Evolutionary conservation across 2,329 filamentous ascomycete genomes (phyloP).

Genomic region (Chlorencoelia australis): DNA sequence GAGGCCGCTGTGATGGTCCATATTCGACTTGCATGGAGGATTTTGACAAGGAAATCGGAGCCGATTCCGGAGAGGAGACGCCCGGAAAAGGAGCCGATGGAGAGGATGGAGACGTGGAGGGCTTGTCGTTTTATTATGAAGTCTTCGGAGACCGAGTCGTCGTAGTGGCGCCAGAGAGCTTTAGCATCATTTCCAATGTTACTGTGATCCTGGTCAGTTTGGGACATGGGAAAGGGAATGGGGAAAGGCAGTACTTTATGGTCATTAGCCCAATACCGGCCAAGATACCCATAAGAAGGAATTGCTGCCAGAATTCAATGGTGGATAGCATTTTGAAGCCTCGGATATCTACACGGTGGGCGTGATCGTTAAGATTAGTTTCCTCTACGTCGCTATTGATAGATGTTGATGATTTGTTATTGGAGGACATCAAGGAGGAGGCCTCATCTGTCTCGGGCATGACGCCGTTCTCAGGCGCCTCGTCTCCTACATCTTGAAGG

Average conservation of each 20-base stretch:
- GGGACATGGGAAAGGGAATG: conserved; percentile 9
- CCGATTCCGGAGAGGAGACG: conserved; percentile 74
- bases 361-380: conserved; percentile 54
- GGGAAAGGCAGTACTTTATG: conserved; percentile 80
- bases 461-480: conserved; percentile 20
- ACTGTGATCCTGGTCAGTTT: conserved; percentile 34
- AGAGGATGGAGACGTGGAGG: conserved; percentile 91
- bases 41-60: conserved; percentile 81
- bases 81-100: conserved; percentile 74
- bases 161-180: conserved; percentile 80
- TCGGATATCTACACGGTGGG: conserved; percentile 82
- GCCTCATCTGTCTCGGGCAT: conserved; percentile 54
- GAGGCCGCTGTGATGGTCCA: conserved; percentile 84
- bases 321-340: conserved; percentile 64
- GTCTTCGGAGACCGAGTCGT: conserved; percentile 58
- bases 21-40: conserved; percentile 67
- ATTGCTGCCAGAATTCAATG: conserved; percentile 84
- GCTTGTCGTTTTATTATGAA: conserved; percentile 77
- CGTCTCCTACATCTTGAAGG: conserved; percentile 21
- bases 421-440: conserved; percentile 73
- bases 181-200: conserved; percentile 89
- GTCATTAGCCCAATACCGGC: conserved; percentile 96
- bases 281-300: conserved; percentile 77
- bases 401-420: conserved; percentile 43
- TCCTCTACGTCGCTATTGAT: conserved; percentile 36